Conservation (phyloP, 2,329 filamentous ascomycete genomes). For the Aspergillus nomiae region DNA sequence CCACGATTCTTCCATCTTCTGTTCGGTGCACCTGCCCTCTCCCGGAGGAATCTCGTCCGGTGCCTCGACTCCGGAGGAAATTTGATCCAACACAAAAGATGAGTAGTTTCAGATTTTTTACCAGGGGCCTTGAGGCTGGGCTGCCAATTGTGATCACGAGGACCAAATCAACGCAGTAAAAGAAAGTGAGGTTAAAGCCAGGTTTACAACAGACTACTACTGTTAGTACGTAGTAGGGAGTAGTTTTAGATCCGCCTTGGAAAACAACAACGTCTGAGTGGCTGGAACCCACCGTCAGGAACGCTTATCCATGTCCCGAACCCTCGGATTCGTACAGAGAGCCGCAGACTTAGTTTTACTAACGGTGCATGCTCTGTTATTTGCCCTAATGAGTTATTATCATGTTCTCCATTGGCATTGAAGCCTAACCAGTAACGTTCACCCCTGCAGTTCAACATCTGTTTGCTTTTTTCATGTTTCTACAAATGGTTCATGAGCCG, state of each 20-base stretch:
- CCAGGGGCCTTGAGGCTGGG: neutral
- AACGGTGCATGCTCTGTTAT: too few species aligned
- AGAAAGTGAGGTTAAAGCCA: neutral
- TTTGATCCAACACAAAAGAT: neutral
- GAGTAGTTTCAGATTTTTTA: neutral
- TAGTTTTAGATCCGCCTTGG: neutral
- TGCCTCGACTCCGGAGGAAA: neutral
- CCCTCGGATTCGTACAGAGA: slow-evolving; percentile 3
- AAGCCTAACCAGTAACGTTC: too few species aligned
- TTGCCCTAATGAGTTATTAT: neutral
- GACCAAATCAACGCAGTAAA: neutral
- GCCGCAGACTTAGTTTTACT: neutral
- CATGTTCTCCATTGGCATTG: neutral
- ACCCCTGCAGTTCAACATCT: neutral
- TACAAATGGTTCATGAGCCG: neutral
- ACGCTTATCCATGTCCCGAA: slow-evolving; percentile 9
- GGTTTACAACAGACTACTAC: neutral
- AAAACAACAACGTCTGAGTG: slow-evolving; percentile 4
- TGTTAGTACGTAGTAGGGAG: too few species aligned
- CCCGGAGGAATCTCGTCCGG: slow-evolving; percentile 3
- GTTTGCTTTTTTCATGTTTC: neutral
- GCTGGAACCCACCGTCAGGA: slow-evolving; percentile 8
- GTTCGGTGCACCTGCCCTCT: neutral
- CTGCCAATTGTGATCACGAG: neutral
- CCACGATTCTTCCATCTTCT: neutral